A percentile compares a stretch with the other conserved stretches of the same genome.
Evolutionary conservation across 2,329 filamentous ascomycete species (phyloP).

Genomic region (Tricladium varicosporioides): DNA sequence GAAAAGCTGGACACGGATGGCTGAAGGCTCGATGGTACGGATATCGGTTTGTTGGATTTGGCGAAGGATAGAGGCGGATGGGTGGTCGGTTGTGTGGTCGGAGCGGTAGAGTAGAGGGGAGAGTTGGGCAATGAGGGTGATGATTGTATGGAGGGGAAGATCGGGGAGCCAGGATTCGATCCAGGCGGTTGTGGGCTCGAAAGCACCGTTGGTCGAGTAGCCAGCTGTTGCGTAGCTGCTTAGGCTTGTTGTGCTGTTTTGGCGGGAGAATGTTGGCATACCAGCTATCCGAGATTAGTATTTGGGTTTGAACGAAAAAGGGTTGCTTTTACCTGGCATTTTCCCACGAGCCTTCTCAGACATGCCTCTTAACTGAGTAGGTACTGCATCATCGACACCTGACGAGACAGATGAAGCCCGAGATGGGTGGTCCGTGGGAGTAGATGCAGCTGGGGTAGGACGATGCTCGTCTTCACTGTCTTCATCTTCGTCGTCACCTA

Average conservation of each 20-base stretch:
- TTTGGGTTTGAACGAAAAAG: neutral
- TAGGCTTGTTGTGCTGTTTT: conserved; percentile 85
- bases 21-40: conserved; percentile 70
- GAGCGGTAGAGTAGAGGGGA: conserved; percentile 52
- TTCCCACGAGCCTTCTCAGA: conserved; percentile 97
- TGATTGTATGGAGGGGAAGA: conserved; percentile 80
- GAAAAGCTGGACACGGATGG: conserved; percentile 80
- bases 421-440: conserved; percentile 60
- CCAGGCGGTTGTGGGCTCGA: conserved; percentile 80
- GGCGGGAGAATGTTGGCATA: conserved; percentile 77
- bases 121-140: conserved; percentile 71
- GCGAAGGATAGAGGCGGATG: conserved; percentile 47
- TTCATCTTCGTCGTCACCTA: conserved; percentile 75
- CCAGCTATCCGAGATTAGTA: conserved; percentile 48
- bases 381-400: conserved; percentile 72
- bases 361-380: conserved; percentile 83
- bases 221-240: conserved; percentile 60
- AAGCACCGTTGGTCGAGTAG: conserved; percentile 57
- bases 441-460: conserved; percentile 60
- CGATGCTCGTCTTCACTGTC: conserved; percentile 49
- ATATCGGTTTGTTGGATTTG: conserved; percentile 61
- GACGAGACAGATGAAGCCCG: conserved; percentile 68
- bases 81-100: conserved; percentile 44
- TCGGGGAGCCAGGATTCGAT: conserved; percentile 94
- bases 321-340: conserved; percentile 58